A percentile compares a stretch with the other conserved stretches of the same genome.
Conservation (phyloP, 1,284 basidiomycete species). For the Cutaneotrichosporon arboriforme region DNA sequence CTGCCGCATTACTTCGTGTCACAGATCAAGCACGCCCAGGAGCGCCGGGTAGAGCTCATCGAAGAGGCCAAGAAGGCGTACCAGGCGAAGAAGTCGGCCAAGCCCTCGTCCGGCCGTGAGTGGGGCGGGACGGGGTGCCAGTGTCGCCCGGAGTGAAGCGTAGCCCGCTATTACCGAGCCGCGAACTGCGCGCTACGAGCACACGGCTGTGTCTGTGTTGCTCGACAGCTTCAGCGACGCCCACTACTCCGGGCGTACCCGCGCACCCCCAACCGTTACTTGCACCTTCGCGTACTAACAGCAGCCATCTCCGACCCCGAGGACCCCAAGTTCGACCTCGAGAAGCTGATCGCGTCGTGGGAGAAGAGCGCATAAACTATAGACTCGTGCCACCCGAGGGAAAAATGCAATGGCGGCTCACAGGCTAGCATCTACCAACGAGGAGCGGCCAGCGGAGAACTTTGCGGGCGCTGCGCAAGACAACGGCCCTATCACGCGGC, state of each 20-base stretch:
- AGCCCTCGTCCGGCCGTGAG: conserved; percentile 18
- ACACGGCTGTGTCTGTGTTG: too few relatives aligned
- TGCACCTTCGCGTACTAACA: background rate
- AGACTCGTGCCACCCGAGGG: conserved; percentile 9
- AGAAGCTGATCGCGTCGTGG: conserved; percentile 66
- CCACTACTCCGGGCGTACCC: too few relatives aligned
- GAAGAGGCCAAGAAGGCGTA: conserved; percentile 86
- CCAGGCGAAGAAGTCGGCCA: conserved; percentile 63
- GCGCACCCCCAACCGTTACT: background rate
- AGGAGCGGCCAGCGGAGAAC: too few relatives aligned
- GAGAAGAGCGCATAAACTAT: conserved; percentile 33
- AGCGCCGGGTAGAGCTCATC: conserved; percentile 68
- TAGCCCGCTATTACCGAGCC: background rate
- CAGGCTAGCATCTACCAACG: background rate
- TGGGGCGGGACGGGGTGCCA: conserved; percentile 13
- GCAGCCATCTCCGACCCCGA: conserved; percentile 87
- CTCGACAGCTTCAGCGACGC: too few relatives aligned
- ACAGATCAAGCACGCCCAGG: conserved; percentile 24
- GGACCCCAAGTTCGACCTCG: conserved; percentile 91
- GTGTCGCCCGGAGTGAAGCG: too few relatives aligned
- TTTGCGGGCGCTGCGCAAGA: too few relatives aligned
- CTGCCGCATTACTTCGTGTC: background rate
- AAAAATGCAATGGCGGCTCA: conserved; percentile 15
- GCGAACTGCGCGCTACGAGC: too few relatives aligned
- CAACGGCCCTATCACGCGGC: too few relatives aligned